These are phyloP conservation scores for Polysphondylium violaceum DNA, from an alignment of 78 protist species.

Conservation along the genomic window DNA sequence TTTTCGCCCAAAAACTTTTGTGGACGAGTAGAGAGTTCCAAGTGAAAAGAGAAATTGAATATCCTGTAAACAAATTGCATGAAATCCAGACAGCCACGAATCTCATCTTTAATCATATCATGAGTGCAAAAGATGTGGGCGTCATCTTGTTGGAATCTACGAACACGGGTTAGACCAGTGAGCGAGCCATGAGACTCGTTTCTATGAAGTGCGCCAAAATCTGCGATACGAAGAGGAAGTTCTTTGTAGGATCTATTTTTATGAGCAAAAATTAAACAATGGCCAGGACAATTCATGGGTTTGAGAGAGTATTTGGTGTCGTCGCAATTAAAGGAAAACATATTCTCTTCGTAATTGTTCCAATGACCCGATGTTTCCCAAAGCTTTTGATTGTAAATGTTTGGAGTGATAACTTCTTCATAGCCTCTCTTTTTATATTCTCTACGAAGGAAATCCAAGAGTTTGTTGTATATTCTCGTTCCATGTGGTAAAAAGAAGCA, in stretches of 20 bases:
- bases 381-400: conserved; percentile 93
- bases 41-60: conserved; percentile 87
- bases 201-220: conserved; percentile 98
- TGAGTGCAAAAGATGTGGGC: conserved; percentile 98
- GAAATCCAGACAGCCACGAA: conserved; percentile 83
- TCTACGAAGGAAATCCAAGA: conserved; percentile 88
- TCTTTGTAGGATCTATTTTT: conserved; percentile 94
- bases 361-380: conserved; percentile 99
- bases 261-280: conserved; percentile 96
- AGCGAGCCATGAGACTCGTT: conserved; percentile 99
- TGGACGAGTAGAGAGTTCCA: conserved; percentile 96
- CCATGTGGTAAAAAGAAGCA: conserved; percentile 99
- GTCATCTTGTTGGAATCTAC: conserved; percentile 99
- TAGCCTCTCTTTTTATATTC: conserved; percentile 77
- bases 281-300: conserved; percentile 99
- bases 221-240: conserved; percentile 99
- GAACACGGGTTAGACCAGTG: conserved; percentile 99
- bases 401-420: conserved; percentile 98
- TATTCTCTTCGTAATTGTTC: conserved; percentile 95
- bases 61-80: conserved; percentile 85
- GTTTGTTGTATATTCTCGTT: conserved; percentile 93
- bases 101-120: conserved; percentile 88
- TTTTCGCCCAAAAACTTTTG: conserved; percentile 90
- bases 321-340: conserved; percentile 94
- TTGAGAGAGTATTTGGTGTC: conserved; percentile 91